Percentiles rank a stretch among this genome's conserved stretches.
Evolutionary conservation across 306 rosid genomes (phyloP).

Genomic region (Begonia loranthoides): DNA sequence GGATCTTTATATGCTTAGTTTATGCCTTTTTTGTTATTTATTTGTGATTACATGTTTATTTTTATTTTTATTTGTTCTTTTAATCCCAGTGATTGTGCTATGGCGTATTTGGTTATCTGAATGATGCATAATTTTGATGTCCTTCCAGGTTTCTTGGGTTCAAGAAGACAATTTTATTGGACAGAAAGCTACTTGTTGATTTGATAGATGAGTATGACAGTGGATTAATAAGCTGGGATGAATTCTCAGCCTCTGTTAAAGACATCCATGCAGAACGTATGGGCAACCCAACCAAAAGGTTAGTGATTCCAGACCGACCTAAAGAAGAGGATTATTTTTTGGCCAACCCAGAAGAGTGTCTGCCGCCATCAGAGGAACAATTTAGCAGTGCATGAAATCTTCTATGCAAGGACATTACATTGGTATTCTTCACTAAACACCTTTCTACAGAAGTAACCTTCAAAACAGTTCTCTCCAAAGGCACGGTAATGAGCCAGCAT

Average conservation of each 20-base stretch:
- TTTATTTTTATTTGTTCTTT: no score
- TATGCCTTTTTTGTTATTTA: no score
- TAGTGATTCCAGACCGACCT: slow-evolving; percentile 65
- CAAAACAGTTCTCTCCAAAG: slow-evolving; percentile 23
- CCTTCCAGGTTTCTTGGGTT: slow-evolving; percentile 68
- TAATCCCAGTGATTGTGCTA: no score
- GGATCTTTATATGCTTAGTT: no score
- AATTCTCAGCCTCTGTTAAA: slow-evolving; percentile 75
- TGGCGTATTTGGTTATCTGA: no score
- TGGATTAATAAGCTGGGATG: slow-evolving; percentile 55
- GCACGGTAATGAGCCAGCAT: slow-evolving; percentile 21
- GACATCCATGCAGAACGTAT: slow-evolving; percentile 62
- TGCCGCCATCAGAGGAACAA: slow-evolving; percentile 35
- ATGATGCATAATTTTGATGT: no score
- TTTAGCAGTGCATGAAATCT: slow-evolving; percentile 42
- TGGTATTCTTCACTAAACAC: slow-evolving; percentile 22
- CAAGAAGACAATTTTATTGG: slow-evolving; percentile 73
- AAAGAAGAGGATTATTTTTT: slow-evolving; percentile 96
- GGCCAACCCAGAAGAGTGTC: slow-evolving; percentile 86
- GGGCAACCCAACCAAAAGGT: slow-evolving; percentile 65
- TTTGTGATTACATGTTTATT: no score
- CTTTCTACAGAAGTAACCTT: slow-evolving; percentile 23
- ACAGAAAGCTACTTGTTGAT: slow-evolving; percentile 67
- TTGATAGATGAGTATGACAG: slow-evolving; percentile 61
- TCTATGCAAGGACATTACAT: slow-evolving; percentile 13